Evolutionary conservation across 306 rosid species (phyloP).

Genomic region (Comarum palustre): DNA sequence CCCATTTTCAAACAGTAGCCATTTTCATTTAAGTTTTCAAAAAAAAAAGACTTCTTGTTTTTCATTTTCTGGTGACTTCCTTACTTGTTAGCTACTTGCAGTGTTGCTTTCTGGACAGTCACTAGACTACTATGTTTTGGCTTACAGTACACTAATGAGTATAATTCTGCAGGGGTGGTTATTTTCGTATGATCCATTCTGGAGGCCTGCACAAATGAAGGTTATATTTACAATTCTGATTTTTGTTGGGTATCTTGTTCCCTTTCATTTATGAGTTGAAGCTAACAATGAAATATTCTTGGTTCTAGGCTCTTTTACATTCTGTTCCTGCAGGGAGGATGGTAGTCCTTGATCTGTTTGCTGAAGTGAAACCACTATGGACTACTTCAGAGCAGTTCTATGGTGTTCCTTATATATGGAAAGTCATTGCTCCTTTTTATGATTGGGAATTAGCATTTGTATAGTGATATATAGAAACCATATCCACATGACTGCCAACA

Average conservation of each 20-base stretch:
- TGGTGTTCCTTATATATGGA: slow-evolving; percentile 88
- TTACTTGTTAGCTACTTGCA: not conserved
- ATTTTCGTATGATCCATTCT: slow-evolving; percentile 85
- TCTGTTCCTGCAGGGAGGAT: slow-evolving; percentile 80
- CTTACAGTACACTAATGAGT: slow-evolving; percentile 16
- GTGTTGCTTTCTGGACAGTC: not conserved
- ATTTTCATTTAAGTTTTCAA: no score
- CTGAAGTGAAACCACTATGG: slow-evolving; percentile 94
- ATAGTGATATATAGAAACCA: not conserved
- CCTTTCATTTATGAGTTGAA: not conserved
- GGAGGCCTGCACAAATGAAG: slow-evolving; percentile 99
- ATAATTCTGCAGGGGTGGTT: slow-evolving; percentile 64
- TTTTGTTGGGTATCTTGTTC: slow-evolving; percentile 12
- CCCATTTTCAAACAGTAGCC: not conserved
- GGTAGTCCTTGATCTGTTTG: slow-evolving; percentile 85
- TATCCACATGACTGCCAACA: not conserved
- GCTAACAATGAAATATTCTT: slow-evolving; percentile 22
- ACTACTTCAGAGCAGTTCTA: slow-evolving; percentile 74
- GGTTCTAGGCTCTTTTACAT: slow-evolving; percentile 77
- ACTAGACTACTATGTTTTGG: not conserved
- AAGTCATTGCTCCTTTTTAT: slow-evolving; percentile 38
- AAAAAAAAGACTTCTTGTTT: not conserved
- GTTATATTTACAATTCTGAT: slow-evolving; percentile 26
- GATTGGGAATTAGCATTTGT: not conserved
- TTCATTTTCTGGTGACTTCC: not conserved